Evolutionary conservation across 129 eudicot genomes (phyloP), one percentile per base, ranked within the genome.

Genomic region (Calendula officinalis): DNA sequence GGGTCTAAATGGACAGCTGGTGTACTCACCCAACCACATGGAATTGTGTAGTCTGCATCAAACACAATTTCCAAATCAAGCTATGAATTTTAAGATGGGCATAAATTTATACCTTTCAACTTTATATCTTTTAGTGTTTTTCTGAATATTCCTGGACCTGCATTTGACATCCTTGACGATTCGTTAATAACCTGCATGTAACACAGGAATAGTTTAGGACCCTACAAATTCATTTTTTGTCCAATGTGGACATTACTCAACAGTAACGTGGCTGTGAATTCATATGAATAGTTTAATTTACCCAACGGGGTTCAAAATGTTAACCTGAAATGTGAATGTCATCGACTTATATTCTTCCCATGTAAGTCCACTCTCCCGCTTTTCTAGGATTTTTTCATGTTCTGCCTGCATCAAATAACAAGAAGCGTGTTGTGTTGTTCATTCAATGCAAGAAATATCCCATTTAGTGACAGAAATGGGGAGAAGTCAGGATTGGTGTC

Each of bases 1-100:
- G 95, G 86, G 53, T 90, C 67, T 42, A 86, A 72, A 75, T 90
- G 97, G 49, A 86, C 83, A 5, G 97, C 95, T 2, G 95, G 97
- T 64, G 97, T 91, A 72, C 95, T 83, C 14, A 83, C 95, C 97
- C 95, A 90, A 67, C 91, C 95, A 52, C 84, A 81, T 66, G 97
- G 97, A 73, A 90, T 90, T 5, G 95, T 90, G 62, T 81, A 80
- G 17, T 66, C 88, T 88, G 78, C 79, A 74, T 69, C 60, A 46
- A 58, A 1, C 5, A 6, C 7, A 54, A 59, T 11, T 17, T 54
- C 11, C 35, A 60, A 69, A 45, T 56, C 15, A 34, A 60, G 7
- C 37, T 22, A 46, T 37, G 34, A 46, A 33, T 47, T 14, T 8
- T 46, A 47, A 3, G 6, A 22, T 44, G 16, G 3, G 2, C 6